Evolutionary conservation across 2,329 filamentous ascomycete species (phyloP).

Genomic region (Davidsoniella neocaledoniae): DNA sequence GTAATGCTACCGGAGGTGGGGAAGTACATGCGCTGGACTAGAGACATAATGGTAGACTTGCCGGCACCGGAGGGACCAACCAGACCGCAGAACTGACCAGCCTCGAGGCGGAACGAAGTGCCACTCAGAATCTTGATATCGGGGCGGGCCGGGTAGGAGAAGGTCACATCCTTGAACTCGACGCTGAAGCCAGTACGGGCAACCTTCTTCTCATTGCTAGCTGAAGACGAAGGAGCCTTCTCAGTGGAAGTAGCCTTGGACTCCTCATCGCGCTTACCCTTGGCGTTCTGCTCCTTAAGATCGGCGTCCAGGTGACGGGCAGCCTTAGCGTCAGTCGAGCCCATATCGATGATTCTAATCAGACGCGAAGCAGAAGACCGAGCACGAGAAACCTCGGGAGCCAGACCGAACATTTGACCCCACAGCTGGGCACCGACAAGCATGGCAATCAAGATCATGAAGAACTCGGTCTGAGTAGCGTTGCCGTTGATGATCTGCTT

Average conservation of each 20-base stretch:
- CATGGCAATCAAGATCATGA: conserved; percentile 55
- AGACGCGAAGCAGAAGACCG: conserved; percentile 43
- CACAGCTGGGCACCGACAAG: conserved; percentile 57
- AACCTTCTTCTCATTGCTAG: conserved; percentile 13
- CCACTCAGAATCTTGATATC: conserved; percentile 38
- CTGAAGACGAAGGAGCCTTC: background rate
- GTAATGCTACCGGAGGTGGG: conserved; percentile 25
- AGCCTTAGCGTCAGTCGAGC: conserved; percentile 16
- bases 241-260: conserved; percentile 13
- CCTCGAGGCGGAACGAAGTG: conserved; percentile 37
- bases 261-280: conserved; percentile 23
- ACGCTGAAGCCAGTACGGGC: conserved; percentile 22
- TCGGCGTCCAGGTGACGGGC: conserved; percentile 12
- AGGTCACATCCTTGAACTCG: conserved; percentile 41
- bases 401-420: conserved; percentile 58
- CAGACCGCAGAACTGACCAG: conserved; percentile 45
- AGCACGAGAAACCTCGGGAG: conserved; percentile 57
- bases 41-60: conserved; percentile 47
- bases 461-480: conserved; percentile 51
- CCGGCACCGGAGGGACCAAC: conserved; percentile 51
- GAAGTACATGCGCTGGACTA: conserved; percentile 34
- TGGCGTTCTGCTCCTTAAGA: conserved; percentile 15
- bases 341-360: conserved; percentile 31
- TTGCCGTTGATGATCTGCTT: conserved; percentile 50
- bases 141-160: conserved; percentile 48